These are phyloP conservation scores for Saccharum officinarum DNA, from an alignment of 176 grass and related monocot species.

Conservation along the genomic window DNA sequence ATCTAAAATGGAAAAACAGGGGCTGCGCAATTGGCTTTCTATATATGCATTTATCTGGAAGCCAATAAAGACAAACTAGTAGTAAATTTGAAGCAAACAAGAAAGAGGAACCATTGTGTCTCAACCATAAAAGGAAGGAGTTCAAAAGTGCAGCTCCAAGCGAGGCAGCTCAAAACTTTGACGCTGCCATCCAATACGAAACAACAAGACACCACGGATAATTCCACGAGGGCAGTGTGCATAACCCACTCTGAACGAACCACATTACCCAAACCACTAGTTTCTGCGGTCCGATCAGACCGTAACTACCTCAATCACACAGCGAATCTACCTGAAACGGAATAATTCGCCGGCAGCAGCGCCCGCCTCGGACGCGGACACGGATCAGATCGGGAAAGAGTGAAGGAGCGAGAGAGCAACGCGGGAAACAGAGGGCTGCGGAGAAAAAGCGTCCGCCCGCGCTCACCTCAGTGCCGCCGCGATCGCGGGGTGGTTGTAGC, in stretches of 20 bases:
- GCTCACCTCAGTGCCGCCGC: constrained; percentile 56
- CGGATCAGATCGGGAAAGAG: constrained; percentile 26
- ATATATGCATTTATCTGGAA: constrained; percentile 18
- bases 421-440: background rate
- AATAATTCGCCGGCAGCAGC: background rate
- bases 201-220: background rate
- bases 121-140: constrained; percentile 11
- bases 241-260: constrained; percentile 26
- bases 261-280: constrained; percentile 33
- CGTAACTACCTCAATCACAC: background rate
- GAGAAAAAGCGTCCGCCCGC: background rate
- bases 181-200: background rate
- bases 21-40: background rate
- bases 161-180: background rate
- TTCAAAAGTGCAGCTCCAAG: background rate
- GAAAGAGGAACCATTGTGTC: background rate
- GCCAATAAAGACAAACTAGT: constrained; percentile 32
- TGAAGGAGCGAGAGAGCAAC: background rate
- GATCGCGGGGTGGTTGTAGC: constrained; percentile 92
- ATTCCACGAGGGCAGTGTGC: background rate
- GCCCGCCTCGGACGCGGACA: background rate
- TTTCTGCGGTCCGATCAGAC: background rate
- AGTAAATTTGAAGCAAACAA: constrained; percentile 25
- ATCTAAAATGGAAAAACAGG: constrained; percentile 5
- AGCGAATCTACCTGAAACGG: constrained; percentile 1